These are phyloP conservation scores for Torulaspora indica DNA, from an alignment of 805 yeast species.

Conservation along the genomic window DNA sequence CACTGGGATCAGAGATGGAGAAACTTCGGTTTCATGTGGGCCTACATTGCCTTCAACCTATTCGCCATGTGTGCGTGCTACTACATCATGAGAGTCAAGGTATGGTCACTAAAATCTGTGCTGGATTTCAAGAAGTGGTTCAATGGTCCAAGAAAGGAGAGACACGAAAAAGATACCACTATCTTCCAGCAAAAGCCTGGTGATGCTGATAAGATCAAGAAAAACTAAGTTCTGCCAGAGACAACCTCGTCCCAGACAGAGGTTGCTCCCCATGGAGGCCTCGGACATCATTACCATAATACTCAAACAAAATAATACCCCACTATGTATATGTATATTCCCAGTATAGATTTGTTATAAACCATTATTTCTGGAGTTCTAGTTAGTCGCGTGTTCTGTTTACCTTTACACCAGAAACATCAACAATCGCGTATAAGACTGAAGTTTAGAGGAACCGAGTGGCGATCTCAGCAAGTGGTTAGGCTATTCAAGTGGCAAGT, in stretches of 20 bases:
- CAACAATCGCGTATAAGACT: not conserved
- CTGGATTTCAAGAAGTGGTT: conserved; percentile 40
- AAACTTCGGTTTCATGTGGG: conserved; percentile 55
- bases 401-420: not conserved
- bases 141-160: conserved; percentile 41
- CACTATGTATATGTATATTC: not conserved
- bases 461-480: not conserved
- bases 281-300: not conserved
- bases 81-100: conserved; percentile 39
- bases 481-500: not conserved
- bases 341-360: not conserved
- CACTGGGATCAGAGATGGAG: conserved; percentile 55
- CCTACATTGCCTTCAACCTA: conserved; percentile 40
- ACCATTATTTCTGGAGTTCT: not conserved
- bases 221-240: conserved; percentile 2
- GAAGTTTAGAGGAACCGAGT: not conserved
- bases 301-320: not conserved
- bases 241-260: no score
- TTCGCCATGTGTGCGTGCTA: conserved; percentile 39
- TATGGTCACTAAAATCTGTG: conserved; percentile 34
- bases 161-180: conserved; percentile 46
- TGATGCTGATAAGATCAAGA: conserved; percentile 37
- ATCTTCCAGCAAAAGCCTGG: conserved; percentile 40
- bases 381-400: not conserved
- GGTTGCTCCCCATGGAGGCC: no score